Base-by-base conservation (phyloP, 1,284 basidiomycete species). In the Takashimella tepidaria region DNA sequence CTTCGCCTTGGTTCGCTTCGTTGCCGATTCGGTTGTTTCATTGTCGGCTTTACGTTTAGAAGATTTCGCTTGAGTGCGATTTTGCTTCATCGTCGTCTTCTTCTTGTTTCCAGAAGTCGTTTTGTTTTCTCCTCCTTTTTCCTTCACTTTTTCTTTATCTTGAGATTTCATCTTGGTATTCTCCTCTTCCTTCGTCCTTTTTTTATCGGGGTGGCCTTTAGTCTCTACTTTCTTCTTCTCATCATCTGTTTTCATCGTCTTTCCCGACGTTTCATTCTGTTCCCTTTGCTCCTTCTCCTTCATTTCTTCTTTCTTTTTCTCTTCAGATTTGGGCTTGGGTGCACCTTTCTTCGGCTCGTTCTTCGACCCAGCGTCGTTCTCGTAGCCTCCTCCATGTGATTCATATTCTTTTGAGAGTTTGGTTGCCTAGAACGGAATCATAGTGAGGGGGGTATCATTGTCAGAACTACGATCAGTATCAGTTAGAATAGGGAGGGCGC, bases 371-470 rank as follows among this genome's bases (percentile, higher is more conserved):
- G 71, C 67, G 27, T 70, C 66, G 52, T 77, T 73, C 52, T 76
- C 70, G 62, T 77, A 77, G 11, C 55, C 64, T 13, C 76, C 76
- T 6, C 76, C 76, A 46, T 76, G 63, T 6, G 68, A 67, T 58
- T 77, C 76, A 58, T 77, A 77, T 49, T 69, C 66, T 56, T 76
- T 75, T 20, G 74, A 65, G 59, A 77, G 67, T 60, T 77, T 74
- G 51, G 64, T 55, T 0, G 72, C 68, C 64, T 68, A 51, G 4
- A 11, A n/a, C n/a, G n/a, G n/a, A n/a, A n/a, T n/a, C n/a, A n/a
- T n/a, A n/a, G n/a, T n/a, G n/a, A n/a, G n/a, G n/a, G n/a, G n/a
- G 13, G 6, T 23, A 43, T 20, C 24, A 43, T 41, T 5, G 22
- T 6, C 1, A 41, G 5, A 40, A 31, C 19, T 26, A 20, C 5